Evolutionary conservation across 1,284 basidiomycete species (phyloP).

Genomic region (Ustilago trichophora): DNA sequence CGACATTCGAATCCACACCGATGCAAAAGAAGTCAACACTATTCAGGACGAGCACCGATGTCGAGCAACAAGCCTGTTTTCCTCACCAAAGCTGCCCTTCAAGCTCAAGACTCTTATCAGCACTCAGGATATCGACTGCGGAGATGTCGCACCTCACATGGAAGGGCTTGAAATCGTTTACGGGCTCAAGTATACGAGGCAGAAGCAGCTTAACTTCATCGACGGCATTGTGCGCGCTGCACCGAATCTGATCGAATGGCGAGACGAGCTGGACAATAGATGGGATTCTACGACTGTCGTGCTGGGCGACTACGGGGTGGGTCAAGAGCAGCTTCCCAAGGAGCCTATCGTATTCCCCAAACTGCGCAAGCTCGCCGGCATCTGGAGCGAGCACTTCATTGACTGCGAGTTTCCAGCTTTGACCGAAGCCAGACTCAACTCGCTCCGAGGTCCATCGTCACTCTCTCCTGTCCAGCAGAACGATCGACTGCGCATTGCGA

Average conservation of each 20-base stretch:
- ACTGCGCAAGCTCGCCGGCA: slow-evolving; percentile 2
- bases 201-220: slow-evolving; percentile 17
- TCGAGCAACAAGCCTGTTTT: slow-evolving; percentile 4
- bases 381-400: slow-evolving; percentile 15
- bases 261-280: neutral
- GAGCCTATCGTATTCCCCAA: slow-evolving; percentile 9
- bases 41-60: neutral
- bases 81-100: slow-evolving; percentile 1
- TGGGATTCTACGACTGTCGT: slow-evolving; percentile 1
- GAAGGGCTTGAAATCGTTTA: slow-evolving; percentile 3
- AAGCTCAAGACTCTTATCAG: slow-evolving; percentile 9
- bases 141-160: slow-evolving; percentile 8
- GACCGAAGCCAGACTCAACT: slow-evolving; percentile 7
- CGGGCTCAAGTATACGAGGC: neutral
- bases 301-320: slow-evolving; percentile 2
- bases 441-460: slow-evolving; percentile 1
- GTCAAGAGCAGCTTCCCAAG: neutral
- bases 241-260: slow-evolving; percentile 6
- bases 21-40: neutral
- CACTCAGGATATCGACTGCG: slow-evolving; percentile 5
- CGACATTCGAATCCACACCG: slow-evolving; percentile 2
- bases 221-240: slow-evolving; percentile 5
- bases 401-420: slow-evolving; percentile 10
- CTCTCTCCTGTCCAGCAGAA: neutral
- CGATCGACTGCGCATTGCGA: slow-evolving; percentile 1